Percentiles rank a stretch among this genome's conserved stretches.
phyloP scores from a whole-genome alignment of 768 basidiomycete species.

The Coprinopsis marcescibilis region DNA sequence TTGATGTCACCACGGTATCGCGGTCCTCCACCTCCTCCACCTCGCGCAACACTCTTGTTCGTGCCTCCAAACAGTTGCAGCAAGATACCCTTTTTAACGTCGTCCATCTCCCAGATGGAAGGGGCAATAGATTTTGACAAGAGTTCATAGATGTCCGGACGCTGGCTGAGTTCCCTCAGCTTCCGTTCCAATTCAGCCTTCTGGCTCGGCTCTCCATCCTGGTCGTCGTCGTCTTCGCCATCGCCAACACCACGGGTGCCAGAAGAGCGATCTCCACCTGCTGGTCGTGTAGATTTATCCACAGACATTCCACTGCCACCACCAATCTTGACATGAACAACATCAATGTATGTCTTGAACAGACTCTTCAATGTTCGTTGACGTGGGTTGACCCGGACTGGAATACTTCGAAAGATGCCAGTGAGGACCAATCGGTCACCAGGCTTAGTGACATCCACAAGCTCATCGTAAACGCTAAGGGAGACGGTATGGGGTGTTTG shows the following conservation, averaged over 20 bases:
- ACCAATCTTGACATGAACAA: conserved; percentile 84
- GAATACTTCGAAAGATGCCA: conserved; percentile 92
- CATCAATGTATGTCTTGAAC: conserved; percentile 97
- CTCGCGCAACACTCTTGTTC: conserved; percentile 89
- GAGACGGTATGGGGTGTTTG: conserved; percentile 98
- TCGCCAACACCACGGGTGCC: conserved; percentile 66
- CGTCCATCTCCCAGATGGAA: conserved; percentile 97
- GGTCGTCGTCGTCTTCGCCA: conserved; percentile 44
- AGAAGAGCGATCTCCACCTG: conserved; percentile 62
- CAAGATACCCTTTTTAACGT: conserved; percentile 97
- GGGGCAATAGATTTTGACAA: conserved; percentile 85
- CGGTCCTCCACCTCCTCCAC: conserved; percentile 94
- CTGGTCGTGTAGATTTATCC: conserved; percentile 71
- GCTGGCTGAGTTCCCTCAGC: conserved; percentile 63
- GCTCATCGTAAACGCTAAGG: conserved; percentile 95
- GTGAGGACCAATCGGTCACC: conserved; percentile 89
- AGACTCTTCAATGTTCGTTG: conserved; percentile 89
- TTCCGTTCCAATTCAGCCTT: conserved; percentile 76
- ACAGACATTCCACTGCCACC: conserved; percentile 69
- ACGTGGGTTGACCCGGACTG: conserved; percentile 91
- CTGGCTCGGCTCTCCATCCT: conserved; percentile 28
- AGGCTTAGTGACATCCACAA: conserved; percentile 94
- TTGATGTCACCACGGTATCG: conserved; percentile 98
- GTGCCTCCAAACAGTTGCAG: conserved; percentile 97
- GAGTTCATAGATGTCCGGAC: conserved; percentile 81